phyloP scores from a whole-genome alignment of 257 asterid species.

The Solanum peruvianum region DNA sequence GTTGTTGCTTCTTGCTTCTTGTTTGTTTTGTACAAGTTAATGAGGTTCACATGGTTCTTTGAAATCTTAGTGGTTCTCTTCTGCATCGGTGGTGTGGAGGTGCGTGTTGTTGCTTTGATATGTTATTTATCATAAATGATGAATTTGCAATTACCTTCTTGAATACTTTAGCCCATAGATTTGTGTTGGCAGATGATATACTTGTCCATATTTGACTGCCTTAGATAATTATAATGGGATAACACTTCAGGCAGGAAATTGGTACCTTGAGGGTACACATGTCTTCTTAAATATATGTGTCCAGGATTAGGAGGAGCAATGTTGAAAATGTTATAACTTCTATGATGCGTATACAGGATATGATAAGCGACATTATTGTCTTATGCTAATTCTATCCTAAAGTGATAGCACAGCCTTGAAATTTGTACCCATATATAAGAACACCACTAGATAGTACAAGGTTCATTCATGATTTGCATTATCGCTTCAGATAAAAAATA shows the following conservation, averaged over 20 bases:
- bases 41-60: slow-evolving; percentile 72
- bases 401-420: not conserved
- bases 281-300: not conserved
- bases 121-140: not conserved
- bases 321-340: not conserved
- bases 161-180: not conserved
- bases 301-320: not conserved
- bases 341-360: not conserved
- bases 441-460: not conserved
- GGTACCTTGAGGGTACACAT: not conserved
- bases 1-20: slow-evolving; percentile 80
- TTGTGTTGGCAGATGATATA: not conserved
- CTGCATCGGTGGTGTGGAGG: slow-evolving; percentile 91
- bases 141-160: not conserved
- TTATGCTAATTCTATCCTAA: not conserved
- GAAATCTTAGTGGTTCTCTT: slow-evolving; percentile 76
- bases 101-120: slow-evolving; percentile 11
- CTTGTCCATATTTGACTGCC: not conserved
- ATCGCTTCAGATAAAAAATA: not conserved
- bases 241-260: not conserved
- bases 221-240: not conserved
- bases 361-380: not conserved
- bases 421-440: not conserved
- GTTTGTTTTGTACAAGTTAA: slow-evolving; percentile 61
- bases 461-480: not conserved